These are phyloP conservation scores for Dryas alaskensis DNA, from an alignment of 306 rosid genomes.

Conservation along the genomic window DNA sequence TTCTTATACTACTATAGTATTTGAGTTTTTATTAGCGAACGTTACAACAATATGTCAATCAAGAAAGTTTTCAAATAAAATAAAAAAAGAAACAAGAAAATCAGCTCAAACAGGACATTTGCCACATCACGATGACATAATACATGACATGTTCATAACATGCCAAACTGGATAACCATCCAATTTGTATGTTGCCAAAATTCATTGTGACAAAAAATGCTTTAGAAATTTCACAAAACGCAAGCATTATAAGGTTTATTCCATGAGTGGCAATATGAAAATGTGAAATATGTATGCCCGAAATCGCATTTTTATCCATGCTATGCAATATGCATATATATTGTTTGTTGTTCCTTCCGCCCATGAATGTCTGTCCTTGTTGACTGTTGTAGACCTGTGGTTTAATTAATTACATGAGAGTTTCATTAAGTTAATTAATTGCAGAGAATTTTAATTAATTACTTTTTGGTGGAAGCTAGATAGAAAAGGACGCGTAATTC, in stretches of 20 bases:
- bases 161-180: slow-evolving; percentile 3
- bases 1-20: no score
- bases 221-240: background rate
- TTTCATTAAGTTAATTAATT: background rate
- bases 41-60: no score
- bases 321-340: no score
- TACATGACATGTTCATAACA: no score
- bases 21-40: no score
- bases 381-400: background rate
- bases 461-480: slow-evolving; percentile 8
- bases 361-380: background rate
- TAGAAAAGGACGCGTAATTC: slow-evolving; percentile 26
- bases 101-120: background rate
- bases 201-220: background rate
- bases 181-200: slow-evolving; percentile 7
- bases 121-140: slow-evolving; percentile 8
- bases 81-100: background rate
- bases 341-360: slow-evolving; percentile 10
- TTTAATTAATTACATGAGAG: background rate
- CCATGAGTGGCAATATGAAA: background rate
- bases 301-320: no score
- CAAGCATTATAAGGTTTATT: background rate
- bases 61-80: no score
- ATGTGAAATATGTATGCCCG: background rate
- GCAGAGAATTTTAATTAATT: background rate